Evolutionary conservation across 495 filamentous ascomycete genomes (phyloP), one percentile per base, ranked within the genome.

Genomic region (Coniosporium apollinis): DNA sequence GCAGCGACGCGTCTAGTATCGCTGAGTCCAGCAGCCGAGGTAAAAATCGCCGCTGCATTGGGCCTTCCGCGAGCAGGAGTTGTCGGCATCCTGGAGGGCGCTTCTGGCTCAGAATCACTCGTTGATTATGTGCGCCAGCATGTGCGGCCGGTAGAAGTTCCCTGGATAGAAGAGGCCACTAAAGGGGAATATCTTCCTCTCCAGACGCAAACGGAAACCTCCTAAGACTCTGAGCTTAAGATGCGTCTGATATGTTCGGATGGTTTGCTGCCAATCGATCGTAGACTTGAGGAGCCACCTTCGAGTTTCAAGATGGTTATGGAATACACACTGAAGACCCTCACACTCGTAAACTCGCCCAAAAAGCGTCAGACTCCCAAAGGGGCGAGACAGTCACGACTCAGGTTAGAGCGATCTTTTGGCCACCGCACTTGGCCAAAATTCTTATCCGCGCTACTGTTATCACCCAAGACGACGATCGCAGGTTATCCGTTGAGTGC

Each of bases 31-130:
- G 49, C 58, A 3, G 61, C 61, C 19, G 70, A 72, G 42, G 52
- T 60, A 15, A 56, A 60, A 11, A 43, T 81, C 15, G 59, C 56
- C 21, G 47, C 54, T 19, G 58, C 62, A 13, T 54, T 79, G 1
- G 59, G 62, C 5, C 60, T 75, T 21, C 71, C 71, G 11, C 59
- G 72, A 19, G 70, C 70, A 4, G 67, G 67, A 20, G 62, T 70
- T 29, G 54, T 82, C 30, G 76, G 65, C 2, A 34, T 82, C 5
- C 41, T 58, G 13, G 52, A 56, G 9, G 61, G 43, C 13, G 65
- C 66, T 4, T 67, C 69, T 3, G 51, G 58, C 5, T 59, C 62
- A 0, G 53, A 56, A 20, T 53, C 59, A 3, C 52, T 79, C 2
- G 42, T 75, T 9, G 59, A 64, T 4, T 67, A 63, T 42, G 62